A percentile compares a stretch with the other conserved stretches of the same genome.
Conservation (phyloP, 1,139 yeast species). For the Geotrichum aggregatum region DNA sequence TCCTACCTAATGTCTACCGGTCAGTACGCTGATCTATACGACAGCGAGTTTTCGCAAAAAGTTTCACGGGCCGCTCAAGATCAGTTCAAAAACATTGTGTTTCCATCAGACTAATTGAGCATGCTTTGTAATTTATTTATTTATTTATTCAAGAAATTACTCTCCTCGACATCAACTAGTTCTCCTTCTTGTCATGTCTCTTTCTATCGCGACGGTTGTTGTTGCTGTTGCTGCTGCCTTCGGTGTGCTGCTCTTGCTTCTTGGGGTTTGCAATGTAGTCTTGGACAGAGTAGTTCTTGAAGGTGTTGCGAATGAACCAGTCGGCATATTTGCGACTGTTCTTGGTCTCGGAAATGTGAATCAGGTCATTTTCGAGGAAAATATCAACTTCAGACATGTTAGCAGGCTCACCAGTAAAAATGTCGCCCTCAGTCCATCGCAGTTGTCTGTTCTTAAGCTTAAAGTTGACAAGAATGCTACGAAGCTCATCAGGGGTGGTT, state of each 20-base stretch:
- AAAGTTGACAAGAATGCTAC: slow-evolving; percentile 42
- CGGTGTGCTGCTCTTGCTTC: slow-evolving; percentile 24
- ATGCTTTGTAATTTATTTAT: no score
- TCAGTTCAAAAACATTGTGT: slow-evolving; percentile 7
- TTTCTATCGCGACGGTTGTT: slow-evolving; percentile 9
- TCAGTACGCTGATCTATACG: slow-evolving; percentile 15
- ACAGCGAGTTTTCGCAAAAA: slow-evolving; percentile 10
- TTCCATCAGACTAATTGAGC: neutral
- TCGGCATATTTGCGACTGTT: slow-evolving; percentile 47
- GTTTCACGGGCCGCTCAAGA: slow-evolving; percentile 12
- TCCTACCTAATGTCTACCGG: slow-evolving; percentile 14
- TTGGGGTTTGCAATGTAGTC: slow-evolving; percentile 41
- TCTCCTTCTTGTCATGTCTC: slow-evolving; percentile 14
- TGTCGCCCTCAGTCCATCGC: slow-evolving; percentile 43
- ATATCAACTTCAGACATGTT: slow-evolving; percentile 46
- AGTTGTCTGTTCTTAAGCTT: slow-evolving; percentile 46
- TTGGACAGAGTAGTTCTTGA: slow-evolving; percentile 44
- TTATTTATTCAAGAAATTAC: neutral
- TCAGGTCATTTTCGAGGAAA: slow-evolving; percentile 41
- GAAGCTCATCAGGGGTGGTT: slow-evolving; percentile 38
- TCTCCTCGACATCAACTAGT: neutral
- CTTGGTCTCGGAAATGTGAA: slow-evolving; percentile 46
- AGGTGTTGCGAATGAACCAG: slow-evolving; percentile 48
- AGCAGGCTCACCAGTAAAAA: slow-evolving; percentile 42
- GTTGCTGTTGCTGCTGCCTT: slow-evolving; percentile 1